These are phyloP conservation scores for Haematococcus lacustris DNA, from an alignment of 139 green algal genomes.

Conservation along the genomic window DNA sequence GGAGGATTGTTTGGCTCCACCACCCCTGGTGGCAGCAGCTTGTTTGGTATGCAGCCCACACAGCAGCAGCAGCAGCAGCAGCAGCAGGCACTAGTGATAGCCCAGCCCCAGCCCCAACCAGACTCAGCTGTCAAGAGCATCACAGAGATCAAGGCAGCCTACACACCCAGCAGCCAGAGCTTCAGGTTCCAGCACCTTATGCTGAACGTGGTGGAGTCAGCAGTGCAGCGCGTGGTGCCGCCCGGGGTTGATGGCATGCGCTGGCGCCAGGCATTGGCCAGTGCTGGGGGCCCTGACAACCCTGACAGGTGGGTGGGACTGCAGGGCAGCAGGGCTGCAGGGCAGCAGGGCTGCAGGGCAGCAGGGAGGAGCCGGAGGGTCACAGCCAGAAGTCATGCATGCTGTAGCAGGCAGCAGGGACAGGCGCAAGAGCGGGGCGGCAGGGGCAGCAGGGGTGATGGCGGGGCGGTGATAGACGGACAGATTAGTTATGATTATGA, in stretches of 20 bases:
- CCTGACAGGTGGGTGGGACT: slow-evolving; percentile 29
- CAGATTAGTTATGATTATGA: too few relatives aligned
- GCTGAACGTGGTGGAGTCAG: slow-evolving; percentile 59
- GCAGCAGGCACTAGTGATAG: neutral
- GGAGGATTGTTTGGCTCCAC: slow-evolving; percentile 7
- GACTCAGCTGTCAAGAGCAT: neutral
- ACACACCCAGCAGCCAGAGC: slow-evolving; percentile 23
- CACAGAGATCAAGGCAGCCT: slow-evolving; percentile 21
- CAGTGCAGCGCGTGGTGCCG: slow-evolving; percentile 49
- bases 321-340: too few relatives aligned
- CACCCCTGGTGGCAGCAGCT: neutral
- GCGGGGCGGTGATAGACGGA: too few relatives aligned
- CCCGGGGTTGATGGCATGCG: slow-evolving; percentile 51
- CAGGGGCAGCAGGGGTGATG: neutral
- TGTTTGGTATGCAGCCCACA: neutral
- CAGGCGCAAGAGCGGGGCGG: neutral
- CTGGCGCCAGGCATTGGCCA: slow-evolving; percentile 60
- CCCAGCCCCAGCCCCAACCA: neutral
- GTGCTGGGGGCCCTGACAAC: slow-evolving; percentile 52
- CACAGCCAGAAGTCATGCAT: neutral
- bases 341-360: too few relatives aligned
- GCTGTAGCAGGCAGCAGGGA: too few relatives aligned
- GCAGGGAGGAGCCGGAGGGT: too few relatives aligned
- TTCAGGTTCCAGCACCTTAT: slow-evolving; percentile 68
- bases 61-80: neutral